phyloP scores from a whole-genome alignment of 768 basidiomycete species.

The Phylloporus sp. region DNA sequence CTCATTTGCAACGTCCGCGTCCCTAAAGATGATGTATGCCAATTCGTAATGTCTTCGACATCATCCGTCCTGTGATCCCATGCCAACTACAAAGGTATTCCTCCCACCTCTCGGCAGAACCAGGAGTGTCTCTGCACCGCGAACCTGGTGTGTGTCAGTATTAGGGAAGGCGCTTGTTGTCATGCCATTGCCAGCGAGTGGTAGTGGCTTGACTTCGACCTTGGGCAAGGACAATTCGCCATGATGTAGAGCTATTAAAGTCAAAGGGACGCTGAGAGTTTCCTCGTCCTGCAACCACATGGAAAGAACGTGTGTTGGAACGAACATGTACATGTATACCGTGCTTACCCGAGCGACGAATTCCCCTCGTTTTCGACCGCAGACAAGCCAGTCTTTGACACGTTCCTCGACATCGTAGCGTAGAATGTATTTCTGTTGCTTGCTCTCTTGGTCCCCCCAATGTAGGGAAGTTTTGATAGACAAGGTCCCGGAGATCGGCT shows the following conservation, averaged over 20 bases:
- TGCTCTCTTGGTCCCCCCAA: constrained; percentile 55
- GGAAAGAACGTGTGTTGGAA: background rate
- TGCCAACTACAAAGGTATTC: constrained; percentile 74
- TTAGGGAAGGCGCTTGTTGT: constrained; percentile 55
- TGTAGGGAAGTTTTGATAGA: constrained; percentile 69
- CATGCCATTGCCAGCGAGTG: constrained; percentile 50
- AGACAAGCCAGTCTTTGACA: constrained; percentile 83
- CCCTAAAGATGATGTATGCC: background rate
- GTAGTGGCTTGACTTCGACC: constrained; percentile 58
- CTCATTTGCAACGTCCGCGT: background rate
- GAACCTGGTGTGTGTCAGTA: constrained; percentile 76
- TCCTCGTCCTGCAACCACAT: constrained; percentile 48
- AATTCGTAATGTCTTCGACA: background rate
- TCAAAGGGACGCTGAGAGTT: constrained; percentile 57
- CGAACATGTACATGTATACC: background rate
- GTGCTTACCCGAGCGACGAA: constrained; percentile 63
- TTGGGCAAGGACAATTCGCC: constrained; percentile 76
- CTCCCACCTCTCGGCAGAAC: constrained; percentile 80
- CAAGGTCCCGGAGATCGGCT: constrained; percentile 70
- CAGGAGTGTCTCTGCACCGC: constrained; percentile 76
- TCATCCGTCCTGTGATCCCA: constrained; percentile 43
- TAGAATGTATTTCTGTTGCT: constrained; percentile 47
- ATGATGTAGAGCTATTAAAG: constrained; percentile 82
- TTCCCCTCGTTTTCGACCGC: constrained; percentile 82
- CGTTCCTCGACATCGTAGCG: constrained; percentile 81